Evolutionary conservation across 2,329 filamentous ascomycete species (phyloP), one percentile per base, ranked within the genome.

Genomic region (Didymella arachidicola): DNA sequence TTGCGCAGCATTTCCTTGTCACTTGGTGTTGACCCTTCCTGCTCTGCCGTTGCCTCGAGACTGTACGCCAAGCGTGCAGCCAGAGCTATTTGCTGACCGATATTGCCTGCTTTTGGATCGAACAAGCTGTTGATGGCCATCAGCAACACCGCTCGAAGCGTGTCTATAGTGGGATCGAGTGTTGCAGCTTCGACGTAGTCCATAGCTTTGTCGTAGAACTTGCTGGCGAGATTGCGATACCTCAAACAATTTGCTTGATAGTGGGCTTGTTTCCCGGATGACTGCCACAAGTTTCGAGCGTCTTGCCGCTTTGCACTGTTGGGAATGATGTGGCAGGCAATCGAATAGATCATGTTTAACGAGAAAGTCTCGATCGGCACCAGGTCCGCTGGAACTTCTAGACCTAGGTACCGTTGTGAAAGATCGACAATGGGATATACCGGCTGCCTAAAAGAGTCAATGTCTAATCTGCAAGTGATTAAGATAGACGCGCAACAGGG

Each of bases 321-420:
- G 7, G 72, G 72, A 16, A 71, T 62, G 2, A 75, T 59, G 44
- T 76, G 70, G 57, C 72, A 77, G 25, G 66, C 68, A 22, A 77
- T 74, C 8, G 73, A 73, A 53, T 75, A 77, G 16, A 76, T 66
- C 72, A 77, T 76, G 45, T 75, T 71, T 12, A 77, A 62, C 2
- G 66, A 65, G 48, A 77, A 76, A 0, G 61, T 57, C 27, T 77
- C 74, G 0, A 64, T 61, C 3, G 66, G 62, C 1, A 54, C 63
- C 14, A 76, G 62, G 50, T 73, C 64, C 11, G 53, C 25, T 7
- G 70, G 72, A 2, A 69, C 53, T 11, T 70, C 64, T 7, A 61
- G 53, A 25, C 42, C 44, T 1, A 76, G 64, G 41, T 74, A 75
- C 18, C 71, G 68, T 32, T 66, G 58, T 2, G 63, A 66, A 2